Evolutionary conservation across 441 rosid genomes (phyloP).

Genomic region (Adansonia rubrostipa): DNA sequence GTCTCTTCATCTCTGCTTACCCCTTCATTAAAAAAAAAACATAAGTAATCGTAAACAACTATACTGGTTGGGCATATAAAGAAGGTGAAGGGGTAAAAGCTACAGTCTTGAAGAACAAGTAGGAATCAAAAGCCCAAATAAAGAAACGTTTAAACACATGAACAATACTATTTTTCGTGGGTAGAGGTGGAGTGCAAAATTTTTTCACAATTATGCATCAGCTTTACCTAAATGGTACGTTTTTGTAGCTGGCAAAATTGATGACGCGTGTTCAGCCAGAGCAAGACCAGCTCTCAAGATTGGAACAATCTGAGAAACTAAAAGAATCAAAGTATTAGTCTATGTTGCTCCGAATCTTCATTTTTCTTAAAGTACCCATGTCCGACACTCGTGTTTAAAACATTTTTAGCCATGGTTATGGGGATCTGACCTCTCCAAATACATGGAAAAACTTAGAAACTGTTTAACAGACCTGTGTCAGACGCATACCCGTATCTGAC

Average conservation of each 20-base stretch:
- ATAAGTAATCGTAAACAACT: slow-evolving; percentile 31
- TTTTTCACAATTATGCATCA: background rate
- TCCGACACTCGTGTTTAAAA: too few relatives aligned
- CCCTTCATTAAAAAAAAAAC: slow-evolving; percentile 47
- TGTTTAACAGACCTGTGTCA: too few relatives aligned
- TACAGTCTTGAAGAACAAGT: background rate
- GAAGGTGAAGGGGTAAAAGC: background rate
- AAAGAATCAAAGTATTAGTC: background rate
- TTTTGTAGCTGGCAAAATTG: slow-evolving; percentile 81
- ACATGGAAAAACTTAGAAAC: too few relatives aligned
- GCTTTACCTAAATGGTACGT: slow-evolving; percentile 81
- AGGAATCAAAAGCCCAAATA: background rate
- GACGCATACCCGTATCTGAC: too few relatives aligned
- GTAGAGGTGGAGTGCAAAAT: background rate
- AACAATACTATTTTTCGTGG: background rate
- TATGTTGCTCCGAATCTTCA: too few relatives aligned
- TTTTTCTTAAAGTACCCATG: too few relatives aligned
- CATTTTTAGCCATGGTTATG: too few relatives aligned
- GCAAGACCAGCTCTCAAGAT: slow-evolving; percentile 96
- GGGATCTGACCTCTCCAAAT: too few relatives aligned
- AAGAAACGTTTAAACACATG: background rate
- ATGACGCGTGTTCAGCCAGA: slow-evolving; percentile 84
- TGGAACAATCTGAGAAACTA: slow-evolving; percentile 73
- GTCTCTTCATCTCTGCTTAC: slow-evolving; percentile 84
- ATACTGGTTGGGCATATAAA: background rate